Percentiles rank a stretch among this genome's conserved stretches.
These are phyloP conservation scores for Calocybe cyanea DNA, from an alignment of 768 basidiomycete genomes.

Conservation along the genomic window DNA sequence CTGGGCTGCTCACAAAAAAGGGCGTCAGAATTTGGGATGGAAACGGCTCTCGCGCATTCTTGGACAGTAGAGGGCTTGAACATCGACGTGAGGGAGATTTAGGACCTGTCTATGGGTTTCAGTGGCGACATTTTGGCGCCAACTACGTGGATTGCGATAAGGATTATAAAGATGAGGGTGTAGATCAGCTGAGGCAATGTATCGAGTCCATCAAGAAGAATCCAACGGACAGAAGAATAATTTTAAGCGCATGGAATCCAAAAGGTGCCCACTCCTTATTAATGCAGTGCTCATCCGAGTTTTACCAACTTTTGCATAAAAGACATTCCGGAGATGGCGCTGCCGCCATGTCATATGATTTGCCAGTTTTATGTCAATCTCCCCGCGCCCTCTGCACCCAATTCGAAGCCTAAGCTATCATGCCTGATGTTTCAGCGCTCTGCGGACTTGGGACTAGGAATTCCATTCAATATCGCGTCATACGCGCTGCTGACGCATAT, in stretches of 20 bases:
- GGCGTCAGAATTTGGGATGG: constrained; percentile 95
- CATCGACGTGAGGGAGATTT: constrained; percentile 88
- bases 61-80: constrained; percentile 79
- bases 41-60: constrained; percentile 84
- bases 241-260: constrained; percentile 97
- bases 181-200: constrained; percentile 88
- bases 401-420: constrained; percentile 68
- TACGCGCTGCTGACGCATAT: constrained; percentile 97
- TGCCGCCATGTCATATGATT: constrained; percentile 98
- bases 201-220: constrained; percentile 89
- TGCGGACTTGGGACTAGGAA: constrained; percentile 93
- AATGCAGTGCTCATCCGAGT: neutral
- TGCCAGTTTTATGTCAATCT: constrained; percentile 99
- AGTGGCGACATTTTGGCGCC: constrained; percentile 95
- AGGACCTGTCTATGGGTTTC: constrained; percentile 96
- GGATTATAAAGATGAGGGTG: constrained; percentile 79
- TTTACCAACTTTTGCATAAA: constrained; percentile 2
- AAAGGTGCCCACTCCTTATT: constrained; percentile 62
- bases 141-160: constrained; percentile 69
- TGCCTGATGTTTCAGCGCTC: constrained; percentile 98
- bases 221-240: constrained; percentile 91
- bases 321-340: constrained; percentile 94
- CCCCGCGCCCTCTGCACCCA: constrained; percentile 48
- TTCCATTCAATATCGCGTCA: constrained; percentile 99
- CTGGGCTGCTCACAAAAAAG: neutral